Conservation (phyloP, 257 asterid genomes). For the Jacaranda copaia region DNA sequence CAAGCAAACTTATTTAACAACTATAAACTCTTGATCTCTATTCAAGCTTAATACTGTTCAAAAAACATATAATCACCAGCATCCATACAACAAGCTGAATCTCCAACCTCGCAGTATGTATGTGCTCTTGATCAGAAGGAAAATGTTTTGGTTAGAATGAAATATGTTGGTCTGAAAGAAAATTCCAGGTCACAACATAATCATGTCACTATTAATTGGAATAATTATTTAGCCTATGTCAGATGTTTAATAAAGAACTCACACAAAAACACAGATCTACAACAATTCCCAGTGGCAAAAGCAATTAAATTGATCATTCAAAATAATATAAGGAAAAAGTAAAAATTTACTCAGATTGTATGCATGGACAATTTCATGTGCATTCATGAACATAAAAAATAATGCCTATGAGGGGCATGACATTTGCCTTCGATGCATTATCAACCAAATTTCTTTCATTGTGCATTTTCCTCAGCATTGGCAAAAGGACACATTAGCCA, state of each 20-base stretch:
- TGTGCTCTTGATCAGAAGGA: conserved; percentile 1
- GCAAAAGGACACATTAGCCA: not conserved
- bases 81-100: not conserved
- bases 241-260: not conserved
- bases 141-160: not conserved
- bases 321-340: not conserved
- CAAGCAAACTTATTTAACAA: not conserved
- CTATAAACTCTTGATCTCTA: conserved; percentile 5
- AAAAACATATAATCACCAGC: not conserved
- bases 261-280: not conserved
- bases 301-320: not conserved
- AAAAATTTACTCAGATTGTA: not conserved
- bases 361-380: not conserved
- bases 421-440: not conserved
- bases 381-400: conserved; percentile 2
- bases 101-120: not conserved
- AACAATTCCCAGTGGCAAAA: not conserved
- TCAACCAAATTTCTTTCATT: conserved; percentile 3
- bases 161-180: not conserved
- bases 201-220: not conserved
- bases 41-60: conserved; percentile 13
- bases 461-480: not conserved
- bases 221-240: not conserved
- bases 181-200: conserved; percentile 15
- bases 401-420: no score